phyloP scores from a whole-genome alignment of 2,329 filamentous ascomycete genomes.

The Trichoderma simmonsii region DNA sequence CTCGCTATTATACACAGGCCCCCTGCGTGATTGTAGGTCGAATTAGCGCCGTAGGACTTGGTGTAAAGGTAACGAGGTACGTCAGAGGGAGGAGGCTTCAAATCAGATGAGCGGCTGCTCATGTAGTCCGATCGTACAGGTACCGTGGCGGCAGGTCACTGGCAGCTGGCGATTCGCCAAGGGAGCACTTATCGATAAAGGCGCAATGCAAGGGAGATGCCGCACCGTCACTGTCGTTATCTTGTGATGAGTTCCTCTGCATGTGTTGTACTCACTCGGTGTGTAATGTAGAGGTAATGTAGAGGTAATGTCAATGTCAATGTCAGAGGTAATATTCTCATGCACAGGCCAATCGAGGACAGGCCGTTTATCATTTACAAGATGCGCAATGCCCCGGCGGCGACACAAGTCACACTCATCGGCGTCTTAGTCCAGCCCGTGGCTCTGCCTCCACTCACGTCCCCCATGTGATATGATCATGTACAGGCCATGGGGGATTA shows the following conservation, averaged over 20 bases:
- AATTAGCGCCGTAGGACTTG: neutral
- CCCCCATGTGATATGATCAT: constrained; percentile 15
- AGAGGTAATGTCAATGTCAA: neutral
- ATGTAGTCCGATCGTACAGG: neutral
- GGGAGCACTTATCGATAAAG: constrained; percentile 14
- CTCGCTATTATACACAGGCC: neutral
- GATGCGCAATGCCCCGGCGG: neutral
- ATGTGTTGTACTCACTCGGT: neutral
- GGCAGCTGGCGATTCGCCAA: neutral
- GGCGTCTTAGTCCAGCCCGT: neutral
- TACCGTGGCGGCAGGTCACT: neutral
- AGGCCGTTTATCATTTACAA: neutral
- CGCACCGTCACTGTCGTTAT: neutral
- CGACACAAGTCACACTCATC: constrained; percentile 6
- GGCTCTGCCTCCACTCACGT: constrained; percentile 3
- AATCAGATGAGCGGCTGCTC: neutral
- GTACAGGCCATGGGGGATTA: neutral
- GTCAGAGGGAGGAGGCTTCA: neutral
- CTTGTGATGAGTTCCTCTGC: neutral
- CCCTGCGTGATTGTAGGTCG: neutral
- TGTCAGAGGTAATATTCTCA: neutral
- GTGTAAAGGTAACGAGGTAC: neutral
- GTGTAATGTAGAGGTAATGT: no score
- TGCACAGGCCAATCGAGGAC: neutral
- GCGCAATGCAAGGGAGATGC: neutral